These are phyloP conservation scores for Hibiscus tridactylites DNA, from an alignment of 345 rosid species.

Conservation along the genomic window DNA sequence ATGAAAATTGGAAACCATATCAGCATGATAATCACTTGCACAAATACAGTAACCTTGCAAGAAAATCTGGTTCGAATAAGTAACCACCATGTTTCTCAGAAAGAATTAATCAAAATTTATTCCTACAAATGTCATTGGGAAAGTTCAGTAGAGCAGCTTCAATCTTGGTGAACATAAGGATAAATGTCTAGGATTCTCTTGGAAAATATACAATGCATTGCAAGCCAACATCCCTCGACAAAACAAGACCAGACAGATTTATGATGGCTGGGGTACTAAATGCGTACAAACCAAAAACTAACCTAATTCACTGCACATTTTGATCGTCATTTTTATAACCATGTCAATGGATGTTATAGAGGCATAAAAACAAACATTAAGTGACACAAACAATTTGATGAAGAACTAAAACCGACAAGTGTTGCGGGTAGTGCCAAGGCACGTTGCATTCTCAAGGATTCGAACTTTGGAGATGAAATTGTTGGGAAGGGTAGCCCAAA, in stretches of 20 bases:
- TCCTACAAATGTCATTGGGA: neutral
- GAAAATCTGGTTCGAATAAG: neutral
- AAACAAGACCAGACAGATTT: neutral
- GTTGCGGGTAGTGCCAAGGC: too few relatives aligned
- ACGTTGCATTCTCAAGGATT: too few relatives aligned
- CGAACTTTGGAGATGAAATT: too few relatives aligned
- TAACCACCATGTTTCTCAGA: neutral
- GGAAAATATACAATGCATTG: neutral
- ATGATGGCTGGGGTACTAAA: neutral
- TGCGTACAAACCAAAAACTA: neutral
- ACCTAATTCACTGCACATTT: neutral
- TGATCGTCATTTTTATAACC: neutral
- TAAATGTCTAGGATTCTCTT: neutral
- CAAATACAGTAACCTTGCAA: neutral
- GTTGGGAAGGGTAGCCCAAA: too few relatives aligned
- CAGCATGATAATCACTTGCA: neutral
- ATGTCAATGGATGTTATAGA: neutral
- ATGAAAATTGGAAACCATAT: conserved; percentile 11
- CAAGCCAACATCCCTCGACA: neutral
- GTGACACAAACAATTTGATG: neutral
- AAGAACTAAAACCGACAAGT: neutral
- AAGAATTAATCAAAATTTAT: neutral
- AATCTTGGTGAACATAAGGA: neutral
- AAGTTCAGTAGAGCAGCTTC: neutral
- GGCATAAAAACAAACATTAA: neutral